Base-by-base conservation (phyloP, 352 stramenopile genomes). In the Globisporangium megalacanthum region DNA sequence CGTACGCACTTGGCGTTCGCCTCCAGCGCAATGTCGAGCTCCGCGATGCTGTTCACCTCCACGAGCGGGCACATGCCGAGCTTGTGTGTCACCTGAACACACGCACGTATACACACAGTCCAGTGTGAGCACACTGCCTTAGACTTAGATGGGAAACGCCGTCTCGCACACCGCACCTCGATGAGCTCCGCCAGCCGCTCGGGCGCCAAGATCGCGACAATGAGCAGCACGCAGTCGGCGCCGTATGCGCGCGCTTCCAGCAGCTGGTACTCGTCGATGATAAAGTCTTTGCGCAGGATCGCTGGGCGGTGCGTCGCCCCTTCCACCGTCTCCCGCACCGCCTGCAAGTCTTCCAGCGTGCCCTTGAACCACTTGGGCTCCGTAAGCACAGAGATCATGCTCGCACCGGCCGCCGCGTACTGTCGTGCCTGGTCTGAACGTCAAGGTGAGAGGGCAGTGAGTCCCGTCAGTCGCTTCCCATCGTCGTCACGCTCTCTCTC, bases 351-450 rank as follows among this genome's bases (percentile, higher is more conserved):
- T n/a, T 94, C 78, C 13, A 99, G 73, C 22, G 86, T 92, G 0
- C 97, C 97, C 66, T 98, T 97, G 78, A 99, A 99, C 89, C 94
- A 99, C 65, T 91, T 94, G 37, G 88, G 88, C 79, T 99, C 97
- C 9, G 97, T 99, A 36, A 99, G 83, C 50, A 99, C 95, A 42
- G 88, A 98, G 58, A 99, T 97, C 60, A 99, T 93, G 52, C 86
- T 93, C 22, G 97, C 97, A 6, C 97, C 96, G 0, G 86, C 96
- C n/a, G 66, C 57, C 9, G 87, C 85, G 69, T 99, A 99, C 35
- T 74, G 54, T 19, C 74, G 57, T 6, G 92, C 95, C 81, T 99
- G 96, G 39, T 98, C 90, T 69, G 70, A 19, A 19, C 36, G 39
- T 36, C 8, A 6, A 37, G 4, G 22, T 2, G 13, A 65, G 55